Percentiles rank a stretch among this genome's conserved stretches.
Evolutionary conservation across 768 basidiomycete genomes (phyloP).

Genomic region (Rhodotorula babjevae): DNA sequence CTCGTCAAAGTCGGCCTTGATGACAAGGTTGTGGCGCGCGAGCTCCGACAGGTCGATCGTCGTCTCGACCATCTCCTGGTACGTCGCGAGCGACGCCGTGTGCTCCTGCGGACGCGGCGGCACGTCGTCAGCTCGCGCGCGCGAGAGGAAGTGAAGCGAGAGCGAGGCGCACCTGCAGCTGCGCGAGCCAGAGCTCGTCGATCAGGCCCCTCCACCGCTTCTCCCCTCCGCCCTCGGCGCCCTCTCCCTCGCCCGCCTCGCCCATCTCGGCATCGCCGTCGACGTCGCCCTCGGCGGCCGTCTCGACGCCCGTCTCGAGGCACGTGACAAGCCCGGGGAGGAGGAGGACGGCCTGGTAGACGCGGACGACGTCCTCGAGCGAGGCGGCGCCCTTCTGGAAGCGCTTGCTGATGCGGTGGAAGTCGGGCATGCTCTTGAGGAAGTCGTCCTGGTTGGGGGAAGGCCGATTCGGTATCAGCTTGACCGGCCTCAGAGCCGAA

Average conservation of each 20-base stretch:
- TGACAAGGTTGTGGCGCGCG: slow-evolving; percentile 72
- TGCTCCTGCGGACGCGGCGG: slow-evolving; percentile 55
- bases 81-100: slow-evolving; percentile 63
- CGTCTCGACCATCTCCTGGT: slow-evolving; percentile 89
- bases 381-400: slow-evolving; percentile 79
- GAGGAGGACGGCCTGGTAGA: slow-evolving; percentile 86
- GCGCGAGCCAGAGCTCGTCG: slow-evolving; percentile 54
- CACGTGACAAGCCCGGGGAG: slow-evolving; percentile 68
- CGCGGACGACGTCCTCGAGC: slow-evolving; percentile 89
- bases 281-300: slow-evolving; percentile 54
- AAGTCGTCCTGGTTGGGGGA: slow-evolving; percentile 63
- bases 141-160: no score
- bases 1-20: slow-evolving; percentile 85
- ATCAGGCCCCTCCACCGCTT: slow-evolving; percentile 51
- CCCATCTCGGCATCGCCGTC: slow-evolving; percentile 39
- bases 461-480: not conserved
- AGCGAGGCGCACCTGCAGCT: slow-evolving; percentile 12
- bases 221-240: slow-evolving; percentile 5
- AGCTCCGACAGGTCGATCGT: slow-evolving; percentile 87
- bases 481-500: no score
- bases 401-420: slow-evolving; percentile 82
- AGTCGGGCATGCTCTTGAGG: slow-evolving; percentile 86
- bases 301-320: slow-evolving; percentile 55
- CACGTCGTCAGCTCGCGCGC: not conserved
- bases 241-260: not conserved